Evolutionary conservation across 208 protist genomes (phyloP).

Genomic region (Leishmania guyanensis): DNA sequence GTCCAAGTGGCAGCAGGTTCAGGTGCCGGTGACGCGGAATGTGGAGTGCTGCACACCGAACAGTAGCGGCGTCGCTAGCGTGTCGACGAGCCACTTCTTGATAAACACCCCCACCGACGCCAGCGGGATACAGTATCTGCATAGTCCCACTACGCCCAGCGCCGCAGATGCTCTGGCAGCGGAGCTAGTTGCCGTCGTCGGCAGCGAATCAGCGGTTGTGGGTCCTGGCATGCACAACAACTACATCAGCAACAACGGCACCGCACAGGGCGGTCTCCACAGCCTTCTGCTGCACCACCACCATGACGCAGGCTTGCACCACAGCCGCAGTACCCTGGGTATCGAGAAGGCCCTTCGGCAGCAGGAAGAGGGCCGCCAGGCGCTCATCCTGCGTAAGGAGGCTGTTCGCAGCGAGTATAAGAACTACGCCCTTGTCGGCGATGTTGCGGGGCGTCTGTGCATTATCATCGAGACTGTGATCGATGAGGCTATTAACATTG

Average conservation of each 20-base stretch:
- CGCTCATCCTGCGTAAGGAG: slow-evolving; percentile 26
- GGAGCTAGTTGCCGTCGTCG: slow-evolving; percentile 19
- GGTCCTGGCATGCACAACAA: neutral
- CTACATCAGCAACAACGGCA: neutral
- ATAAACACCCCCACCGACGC: slow-evolving; percentile 15
- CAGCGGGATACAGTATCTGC: slow-evolving; percentile 12
- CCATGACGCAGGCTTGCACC: slow-evolving; percentile 2
- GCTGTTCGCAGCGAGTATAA: slow-evolving; percentile 33
- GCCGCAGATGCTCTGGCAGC: slow-evolving; percentile 11
- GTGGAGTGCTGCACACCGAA: slow-evolving; percentile 6
- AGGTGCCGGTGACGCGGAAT: neutral
- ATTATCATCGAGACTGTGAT: slow-evolving; percentile 81
- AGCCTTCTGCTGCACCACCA: slow-evolving; percentile 7
- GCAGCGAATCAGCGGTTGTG: neutral
- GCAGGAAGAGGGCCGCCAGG: slow-evolving; percentile 54
- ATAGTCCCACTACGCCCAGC: slow-evolving; percentile 16
- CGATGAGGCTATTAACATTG: slow-evolving; percentile 80
- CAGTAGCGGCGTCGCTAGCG: slow-evolving; percentile 18
- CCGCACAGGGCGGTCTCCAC: neutral
- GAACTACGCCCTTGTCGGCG: slow-evolving; percentile 72
- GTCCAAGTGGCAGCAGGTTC: neutral
- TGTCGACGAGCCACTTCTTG: slow-evolving; percentile 10
- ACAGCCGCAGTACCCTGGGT: slow-evolving; percentile 49
- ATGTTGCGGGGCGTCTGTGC: slow-evolving; percentile 70
- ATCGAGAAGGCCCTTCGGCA: slow-evolving; percentile 64